Evolutionary conservation across 2,329 filamentous ascomycete genomes (phyloP).

Genomic region (Epichloe hybrida): DNA sequence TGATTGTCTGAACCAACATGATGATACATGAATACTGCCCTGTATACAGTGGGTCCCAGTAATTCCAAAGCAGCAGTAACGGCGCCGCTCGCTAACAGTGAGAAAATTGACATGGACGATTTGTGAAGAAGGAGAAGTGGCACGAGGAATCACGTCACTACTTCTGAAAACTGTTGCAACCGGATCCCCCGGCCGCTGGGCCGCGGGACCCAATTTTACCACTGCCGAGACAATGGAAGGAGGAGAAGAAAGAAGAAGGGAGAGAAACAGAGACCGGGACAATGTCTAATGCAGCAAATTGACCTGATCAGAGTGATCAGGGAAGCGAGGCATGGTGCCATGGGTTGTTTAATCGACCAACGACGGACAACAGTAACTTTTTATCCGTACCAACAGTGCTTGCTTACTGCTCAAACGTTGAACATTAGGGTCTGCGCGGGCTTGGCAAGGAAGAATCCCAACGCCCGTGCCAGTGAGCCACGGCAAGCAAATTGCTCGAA

Average conservation of each 20-base stretch:
- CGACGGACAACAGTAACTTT: background rate
- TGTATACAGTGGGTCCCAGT: too few relatives aligned
- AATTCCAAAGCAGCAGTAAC: too few relatives aligned
- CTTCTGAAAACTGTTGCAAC: background rate
- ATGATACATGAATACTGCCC: background rate
- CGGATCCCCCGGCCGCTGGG: background rate
- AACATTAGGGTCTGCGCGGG: background rate
- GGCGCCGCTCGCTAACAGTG: background rate
- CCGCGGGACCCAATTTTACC: background rate
- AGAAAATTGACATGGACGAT: too few relatives aligned
- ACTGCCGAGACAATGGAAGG: background rate
- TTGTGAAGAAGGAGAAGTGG: background rate
- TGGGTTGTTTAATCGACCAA: too few relatives aligned
- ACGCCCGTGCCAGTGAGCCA: too few relatives aligned
- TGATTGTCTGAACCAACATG: background rate
- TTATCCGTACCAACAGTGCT: too few relatives aligned
- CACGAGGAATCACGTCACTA: background rate
- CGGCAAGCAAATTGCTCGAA: background rate
- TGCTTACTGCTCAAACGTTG: background rate
- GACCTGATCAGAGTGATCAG: too few relatives aligned
- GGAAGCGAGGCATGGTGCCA: too few relatives aligned
- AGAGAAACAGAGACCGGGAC: too few relatives aligned
- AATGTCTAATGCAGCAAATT: too few relatives aligned
- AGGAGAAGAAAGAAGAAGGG: too few relatives aligned
- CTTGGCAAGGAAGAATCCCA: background rate